Conservation (phyloP, 768 basidiomycete genomes). For the Termitomyces eurrhizus region DNA sequence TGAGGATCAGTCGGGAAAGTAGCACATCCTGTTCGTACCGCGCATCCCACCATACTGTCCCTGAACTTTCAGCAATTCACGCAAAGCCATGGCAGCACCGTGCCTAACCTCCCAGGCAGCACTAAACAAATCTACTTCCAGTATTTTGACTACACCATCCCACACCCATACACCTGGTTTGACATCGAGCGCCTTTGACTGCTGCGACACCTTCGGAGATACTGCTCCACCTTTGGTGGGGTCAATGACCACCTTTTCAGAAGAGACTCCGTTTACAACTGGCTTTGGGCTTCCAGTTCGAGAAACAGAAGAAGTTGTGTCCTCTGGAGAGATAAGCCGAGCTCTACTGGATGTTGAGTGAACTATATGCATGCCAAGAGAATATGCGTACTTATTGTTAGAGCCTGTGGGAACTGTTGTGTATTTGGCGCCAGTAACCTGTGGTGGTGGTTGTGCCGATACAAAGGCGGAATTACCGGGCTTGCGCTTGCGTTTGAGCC, state of each 20-base stretch:
- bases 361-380: background rate
- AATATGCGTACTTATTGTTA: conserved; percentile 44
- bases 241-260: conserved; percentile 73
- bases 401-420: conserved; percentile 51
- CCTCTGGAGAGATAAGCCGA: conserved; percentile 67
- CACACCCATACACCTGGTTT: conserved; percentile 77
- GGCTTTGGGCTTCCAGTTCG: conserved; percentile 56
- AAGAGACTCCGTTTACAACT: conserved; percentile 31
- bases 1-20: conserved; percentile 1
- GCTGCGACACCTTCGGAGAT: conserved; percentile 70
- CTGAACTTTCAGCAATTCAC: conserved; percentile 83
- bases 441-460: conserved; percentile 57
- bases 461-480: conserved; percentile 82
- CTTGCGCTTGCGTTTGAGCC: conserved; percentile 93
- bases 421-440: conserved; percentile 58
- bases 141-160: conserved; percentile 75
- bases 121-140: conserved; percentile 82
- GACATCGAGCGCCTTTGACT: conserved; percentile 75
- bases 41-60: conserved; percentile 81
- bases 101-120: conserved; percentile 92
- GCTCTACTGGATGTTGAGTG: conserved; percentile 40
- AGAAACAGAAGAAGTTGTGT: conserved; percentile 44
- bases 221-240: conserved; percentile 85
- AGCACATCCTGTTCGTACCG: conserved; percentile 38
- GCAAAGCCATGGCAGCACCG: conserved; percentile 86